A percentile compares a stretch with the other conserved stretches of the same genome.
Evolutionary conservation across 495 filamentous ascomycete species (phyloP).

Genomic region (Hyaloscypha bicolor): DNA sequence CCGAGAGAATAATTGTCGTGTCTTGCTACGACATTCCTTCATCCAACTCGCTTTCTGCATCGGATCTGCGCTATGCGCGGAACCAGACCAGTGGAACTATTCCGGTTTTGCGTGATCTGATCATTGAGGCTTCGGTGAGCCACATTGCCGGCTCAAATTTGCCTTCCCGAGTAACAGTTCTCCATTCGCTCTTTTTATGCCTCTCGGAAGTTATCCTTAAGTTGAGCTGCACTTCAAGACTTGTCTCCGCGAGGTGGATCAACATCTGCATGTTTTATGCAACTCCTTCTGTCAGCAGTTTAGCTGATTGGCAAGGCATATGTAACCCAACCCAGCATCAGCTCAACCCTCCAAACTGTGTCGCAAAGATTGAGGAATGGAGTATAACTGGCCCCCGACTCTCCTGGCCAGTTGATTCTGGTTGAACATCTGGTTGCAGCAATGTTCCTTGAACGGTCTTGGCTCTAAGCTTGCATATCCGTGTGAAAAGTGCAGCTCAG

Average conservation of each 20-base stretch:
- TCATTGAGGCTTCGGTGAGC: not conserved
- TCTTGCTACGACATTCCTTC: not conserved
- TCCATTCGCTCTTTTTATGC: not conserved
- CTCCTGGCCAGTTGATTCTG: no score
- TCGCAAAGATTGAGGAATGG: no score
- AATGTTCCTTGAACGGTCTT: no score
- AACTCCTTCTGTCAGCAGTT: not conserved
- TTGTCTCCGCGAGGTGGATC: not conserved
- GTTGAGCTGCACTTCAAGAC: not conserved
- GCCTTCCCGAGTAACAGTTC: not conserved
- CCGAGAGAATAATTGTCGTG: not conserved
- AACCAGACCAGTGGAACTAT: no score
- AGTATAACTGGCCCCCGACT: no score
- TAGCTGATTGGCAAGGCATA: not conserved
- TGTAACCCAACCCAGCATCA: not conserved
- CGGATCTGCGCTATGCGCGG: not conserved
- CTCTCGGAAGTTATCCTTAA: not conserved
- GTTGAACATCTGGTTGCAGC: no score
- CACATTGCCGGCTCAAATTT: not conserved
- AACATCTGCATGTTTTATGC: not conserved
- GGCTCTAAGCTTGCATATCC: no score
- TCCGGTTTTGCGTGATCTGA: not conserved
- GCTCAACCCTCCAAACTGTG: no score
- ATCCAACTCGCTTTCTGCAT: not conserved
- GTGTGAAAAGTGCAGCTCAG: not conserved